Evolutionary conservation across 352 stramenopile species (phyloP).

Genomic region (Pythium biforme): DNA sequence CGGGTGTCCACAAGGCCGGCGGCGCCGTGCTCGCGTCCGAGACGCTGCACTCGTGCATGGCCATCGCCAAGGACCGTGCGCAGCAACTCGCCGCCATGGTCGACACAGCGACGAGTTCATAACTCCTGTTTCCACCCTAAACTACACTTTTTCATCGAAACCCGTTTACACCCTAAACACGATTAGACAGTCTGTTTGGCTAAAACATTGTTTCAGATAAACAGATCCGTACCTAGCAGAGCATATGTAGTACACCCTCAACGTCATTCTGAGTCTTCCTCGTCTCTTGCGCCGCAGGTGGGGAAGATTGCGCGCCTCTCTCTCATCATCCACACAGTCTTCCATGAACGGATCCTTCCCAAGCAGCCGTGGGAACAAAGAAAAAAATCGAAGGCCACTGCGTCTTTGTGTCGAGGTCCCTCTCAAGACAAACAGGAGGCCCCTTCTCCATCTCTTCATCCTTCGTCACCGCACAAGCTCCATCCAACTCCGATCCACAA

Average conservation of each 20-base stretch:
- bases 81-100: conserved; percentile 41
- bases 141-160: too few relatives aligned
- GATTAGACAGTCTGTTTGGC: not conserved
- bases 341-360: not conserved
- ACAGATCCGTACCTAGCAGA: conserved; percentile 3
- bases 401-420: too few relatives aligned
- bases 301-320: too few relatives aligned
- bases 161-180: not conserved
- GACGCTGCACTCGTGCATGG: conserved; percentile 67
- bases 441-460: too few relatives aligned
- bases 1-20: conserved; percentile 69
- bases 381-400: not conserved
- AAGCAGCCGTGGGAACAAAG: not conserved
- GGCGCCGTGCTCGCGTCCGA: conserved; percentile 41
- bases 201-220: not conserved
- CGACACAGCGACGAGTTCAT: conserved; percentile 18
- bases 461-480: too few relatives aligned
- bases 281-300: not conserved
- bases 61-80: conserved; percentile 46
- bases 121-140: not conserved
- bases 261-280: not conserved
- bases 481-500: too few relatives aligned
- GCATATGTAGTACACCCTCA: not conserved
- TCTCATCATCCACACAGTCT: too few relatives aligned
- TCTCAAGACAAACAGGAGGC: too few relatives aligned